These are phyloP conservation scores for Epichloe festucae DNA, from an alignment of 2,329 filamentous ascomycete species.

Conservation along the genomic window DNA sequence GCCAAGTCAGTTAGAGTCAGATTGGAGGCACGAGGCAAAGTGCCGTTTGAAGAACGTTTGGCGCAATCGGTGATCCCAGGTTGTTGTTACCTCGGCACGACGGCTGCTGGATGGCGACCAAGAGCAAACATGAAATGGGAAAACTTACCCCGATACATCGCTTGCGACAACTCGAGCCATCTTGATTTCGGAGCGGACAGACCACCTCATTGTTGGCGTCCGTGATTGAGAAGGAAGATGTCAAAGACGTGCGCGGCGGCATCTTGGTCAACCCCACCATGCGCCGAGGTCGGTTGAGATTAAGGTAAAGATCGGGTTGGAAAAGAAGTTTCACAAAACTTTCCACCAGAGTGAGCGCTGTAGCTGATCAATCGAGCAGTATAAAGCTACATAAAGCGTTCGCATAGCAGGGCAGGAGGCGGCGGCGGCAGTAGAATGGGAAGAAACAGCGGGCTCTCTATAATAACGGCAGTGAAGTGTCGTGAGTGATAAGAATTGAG, in stretches of 20 bases:
- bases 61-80: neutral
- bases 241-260: constrained; percentile 79
- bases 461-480: neutral
- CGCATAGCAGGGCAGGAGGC: constrained; percentile 13
- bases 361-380: constrained; percentile 19
- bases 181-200: constrained; percentile 88
- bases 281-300: neutral
- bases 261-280: constrained; percentile 50
- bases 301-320: constrained; percentile 6
- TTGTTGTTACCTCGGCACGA: neutral
- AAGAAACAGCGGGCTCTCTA: neutral
- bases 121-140: neutral
- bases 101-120: neutral
- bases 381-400: constrained; percentile 11
- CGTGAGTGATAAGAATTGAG: neutral
- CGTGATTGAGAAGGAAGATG: constrained; percentile 81
- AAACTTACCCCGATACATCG: constrained; percentile 90
- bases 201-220: constrained; percentile 93
- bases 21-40: neutral
- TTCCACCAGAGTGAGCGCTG: constrained; percentile 3
- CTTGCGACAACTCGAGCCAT: constrained; percentile 94
- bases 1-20: neutral
- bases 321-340: neutral
- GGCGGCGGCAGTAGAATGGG: too few relatives aligned
- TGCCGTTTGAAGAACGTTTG: neutral